Evolutionary conservation across 1,284 basidiomycete genomes (phyloP).

Genomic region (Mycosarcoma maydis): DNA sequence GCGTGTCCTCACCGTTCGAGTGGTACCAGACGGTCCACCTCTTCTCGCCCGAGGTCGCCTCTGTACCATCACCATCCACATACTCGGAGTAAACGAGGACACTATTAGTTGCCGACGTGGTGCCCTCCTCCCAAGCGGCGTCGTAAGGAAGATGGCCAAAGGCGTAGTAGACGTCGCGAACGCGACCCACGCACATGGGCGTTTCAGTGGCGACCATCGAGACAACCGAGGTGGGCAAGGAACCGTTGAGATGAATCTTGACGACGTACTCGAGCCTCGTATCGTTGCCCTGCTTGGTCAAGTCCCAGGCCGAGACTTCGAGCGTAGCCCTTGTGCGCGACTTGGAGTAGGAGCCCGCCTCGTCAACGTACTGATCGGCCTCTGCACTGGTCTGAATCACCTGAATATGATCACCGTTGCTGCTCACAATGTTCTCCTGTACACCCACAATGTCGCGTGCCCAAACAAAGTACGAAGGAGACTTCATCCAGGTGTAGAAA

Average conservation of each 20-base stretch:
- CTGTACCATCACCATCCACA: constrained; percentile 54
- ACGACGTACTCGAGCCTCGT: constrained; percentile 58
- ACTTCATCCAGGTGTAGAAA: constrained; percentile 61
- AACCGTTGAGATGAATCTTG: constrained; percentile 61
- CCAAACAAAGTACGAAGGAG: constrained; percentile 62
- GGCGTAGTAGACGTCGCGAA: constrained; percentile 55
- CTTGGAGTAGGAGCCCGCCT: constrained; percentile 56
- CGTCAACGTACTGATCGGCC: constrained; percentile 56
- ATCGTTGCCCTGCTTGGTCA: constrained; percentile 50
- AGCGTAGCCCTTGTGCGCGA: constrained; percentile 57
- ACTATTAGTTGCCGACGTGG: constrained; percentile 17
- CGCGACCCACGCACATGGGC: constrained; percentile 60
- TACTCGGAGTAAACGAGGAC: constrained; percentile 46
- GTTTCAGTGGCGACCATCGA: constrained; percentile 57
- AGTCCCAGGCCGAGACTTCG: constrained; percentile 55
- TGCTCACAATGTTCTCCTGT: constrained; percentile 48
- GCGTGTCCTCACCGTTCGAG: constrained; percentile 32
- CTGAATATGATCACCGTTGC: constrained; percentile 32
- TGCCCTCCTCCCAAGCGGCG: constrained; percentile 22
- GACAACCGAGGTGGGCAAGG: constrained; percentile 55
- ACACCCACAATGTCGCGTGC: constrained; percentile 60
- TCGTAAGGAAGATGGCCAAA: constrained; percentile 53
- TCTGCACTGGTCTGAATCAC: constrained; percentile 54
- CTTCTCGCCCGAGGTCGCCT: constrained; percentile 46
- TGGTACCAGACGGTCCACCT: constrained; percentile 55